Evolutionary conservation across 1,284 basidiomycete species (phyloP), one percentile per base, ranked within the genome.

Genomic region (Fistulinella cinereoalba): DNA sequence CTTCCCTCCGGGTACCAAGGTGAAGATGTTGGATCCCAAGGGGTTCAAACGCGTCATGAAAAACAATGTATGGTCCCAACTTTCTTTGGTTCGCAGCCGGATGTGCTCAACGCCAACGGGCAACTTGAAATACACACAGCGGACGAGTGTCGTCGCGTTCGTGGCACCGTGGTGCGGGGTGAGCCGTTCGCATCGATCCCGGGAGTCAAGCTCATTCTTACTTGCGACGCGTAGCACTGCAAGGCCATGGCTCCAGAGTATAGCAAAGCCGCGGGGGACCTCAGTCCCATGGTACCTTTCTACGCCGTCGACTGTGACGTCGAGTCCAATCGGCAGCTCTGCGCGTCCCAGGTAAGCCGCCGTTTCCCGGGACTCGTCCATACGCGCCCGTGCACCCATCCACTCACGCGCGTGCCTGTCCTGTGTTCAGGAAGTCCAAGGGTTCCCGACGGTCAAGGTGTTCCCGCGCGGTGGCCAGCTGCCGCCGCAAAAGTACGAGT

Each of bases 291-390:
- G 29, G 77, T 97, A 27, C 92, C 92, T 1, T 77, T 90, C 50
- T 96, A 94, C 65, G 88, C 92, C 11, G 80, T 97, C 37, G 92
- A 97, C 66, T 97, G 94, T 56, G 94, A 97, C 58, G 84, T 78
- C n/a, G 77, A 83, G 21, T 71, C 73, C 59, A 96, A 97, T 70
- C 92, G 88, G 65, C 74, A 72, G 7, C 68, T 95, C 9, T 97
- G 94, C 62, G 81, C 81, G 0, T 81, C 92, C 52, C 88, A 91
- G 72, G 84, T 79, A 51, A 38, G 56, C n/a, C 1, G 6, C 2
- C 12, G 21, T 11, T 13, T 11, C 31, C 11, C 6, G 11, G 31
- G 31, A n/a, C n/a, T n/a, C 7, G 31, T 32, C 31, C n/a, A 27
- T 7, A 12, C 25, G 12, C 25, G 25, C 8, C 8, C 25, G 12